Evolutionary conservation across 2,329 filamentous ascomycete genomes (phyloP), one percentile per base, ranked within the genome.

Genomic region (Botryotinia globosa): DNA sequence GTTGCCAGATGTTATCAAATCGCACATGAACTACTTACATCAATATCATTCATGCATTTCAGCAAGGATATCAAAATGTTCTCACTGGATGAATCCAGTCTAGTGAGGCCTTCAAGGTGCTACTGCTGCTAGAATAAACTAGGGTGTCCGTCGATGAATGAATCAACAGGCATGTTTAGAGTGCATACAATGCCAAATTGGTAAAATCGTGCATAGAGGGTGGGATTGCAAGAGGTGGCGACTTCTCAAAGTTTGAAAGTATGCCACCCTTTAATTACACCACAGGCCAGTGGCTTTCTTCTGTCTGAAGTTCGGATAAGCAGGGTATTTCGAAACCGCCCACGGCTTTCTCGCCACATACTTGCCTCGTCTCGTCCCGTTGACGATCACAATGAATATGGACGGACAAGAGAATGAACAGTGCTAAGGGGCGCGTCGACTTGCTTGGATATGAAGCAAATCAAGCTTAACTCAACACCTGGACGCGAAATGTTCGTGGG

Each of bases 201-300:
- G 70, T 54, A 20, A 58, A 68, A 61, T 61, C 58, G 39, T 66
- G 54, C 70, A 72, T 48, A 22, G 22, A 67, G 56, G 63, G 39
- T 29, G n/a, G 63, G 39, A 54, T 67, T 67, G n/a, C 62, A 61
- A 42, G 69, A 45, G 69, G 69, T 66, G 59, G 59, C 61, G 18
- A 71, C n/a, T 29, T 65, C n/a, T 71, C 61, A 72, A 61, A 45
- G 16, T 14, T 48, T 45, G 69, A 71, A 66, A 71, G 8, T 71
- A 48, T 66, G 61, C 45, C 61, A 71, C 37, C 32, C 62, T 70
- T 42, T 58, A 54, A 39, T 72, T 42, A 34, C 51, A 72, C 70
- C n/a, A 45, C 65, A 68, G 48, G 18, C 18, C 65, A 68, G 39
- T 68, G 65, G 48, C 34, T 56, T 56, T 42, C 54, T 42, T 42